Evolutionary conservation across 2,329 filamentous ascomycete genomes (phyloP).

Genomic region (Arthrobotrys iridis): DNA sequence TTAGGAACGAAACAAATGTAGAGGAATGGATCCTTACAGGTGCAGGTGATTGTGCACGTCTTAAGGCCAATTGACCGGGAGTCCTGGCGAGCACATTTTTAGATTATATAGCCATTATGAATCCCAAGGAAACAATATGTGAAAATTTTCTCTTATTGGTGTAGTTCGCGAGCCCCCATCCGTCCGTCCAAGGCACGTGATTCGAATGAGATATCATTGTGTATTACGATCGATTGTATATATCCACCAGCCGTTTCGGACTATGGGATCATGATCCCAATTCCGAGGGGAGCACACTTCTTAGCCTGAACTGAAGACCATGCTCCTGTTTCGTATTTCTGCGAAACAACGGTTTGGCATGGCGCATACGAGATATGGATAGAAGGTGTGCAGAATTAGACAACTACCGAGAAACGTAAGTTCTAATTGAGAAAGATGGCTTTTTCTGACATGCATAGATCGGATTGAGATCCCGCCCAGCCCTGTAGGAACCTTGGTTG

Average conservation of each 20-base stretch:
- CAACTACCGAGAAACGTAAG: background rate
- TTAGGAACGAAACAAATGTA: background rate
- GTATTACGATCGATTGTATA: background rate
- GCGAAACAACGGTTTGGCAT: background rate
- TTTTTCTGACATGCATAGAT: background rate
- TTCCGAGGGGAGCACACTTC: background rate
- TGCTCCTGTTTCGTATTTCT: constrained; percentile 2
- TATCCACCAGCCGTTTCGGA: background rate
- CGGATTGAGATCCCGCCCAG: constrained; percentile 25
- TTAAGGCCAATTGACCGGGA: background rate
- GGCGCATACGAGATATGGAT: background rate
- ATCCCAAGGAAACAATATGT: background rate
- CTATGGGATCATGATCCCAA: background rate
- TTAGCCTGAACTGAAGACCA: background rate
- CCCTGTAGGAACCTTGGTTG: constrained; percentile 17
- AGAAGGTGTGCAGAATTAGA: too few relatives aligned
- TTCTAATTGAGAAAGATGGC: background rate
- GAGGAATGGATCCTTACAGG: background rate
- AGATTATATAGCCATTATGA: background rate
- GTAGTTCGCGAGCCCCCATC: background rate
- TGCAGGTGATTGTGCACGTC: background rate
- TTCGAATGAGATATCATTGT: too few relatives aligned
- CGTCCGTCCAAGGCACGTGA: background rate
- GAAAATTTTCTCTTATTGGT: background rate
- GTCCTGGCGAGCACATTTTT: background rate